Percentiles rank a stretch among this genome's conserved stretches.
These are phyloP conservation scores for Plasmodium fragile DNA, from an alignment of 169 alveolate species.

Conservation along the genomic window DNA sequence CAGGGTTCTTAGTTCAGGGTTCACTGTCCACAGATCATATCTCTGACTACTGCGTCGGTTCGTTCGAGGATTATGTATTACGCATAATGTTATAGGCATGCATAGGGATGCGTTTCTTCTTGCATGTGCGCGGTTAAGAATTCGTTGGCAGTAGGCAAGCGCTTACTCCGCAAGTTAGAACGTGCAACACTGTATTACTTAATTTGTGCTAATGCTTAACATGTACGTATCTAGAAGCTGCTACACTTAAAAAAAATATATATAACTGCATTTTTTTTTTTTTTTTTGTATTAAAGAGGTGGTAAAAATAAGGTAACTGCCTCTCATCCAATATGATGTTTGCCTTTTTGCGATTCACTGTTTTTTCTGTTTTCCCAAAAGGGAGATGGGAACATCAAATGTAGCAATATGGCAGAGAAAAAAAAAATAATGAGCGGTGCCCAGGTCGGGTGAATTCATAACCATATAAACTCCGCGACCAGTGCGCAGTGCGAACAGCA, in stretches of 20 bases:
- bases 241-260: background rate
- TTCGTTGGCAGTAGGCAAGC: background rate
- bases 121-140: background rate
- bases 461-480: background rate
- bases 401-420: background rate
- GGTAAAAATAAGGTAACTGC: background rate
- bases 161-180: background rate
- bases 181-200: background rate
- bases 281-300: background rate
- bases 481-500: background rate
- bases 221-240: background rate
- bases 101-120: background rate
- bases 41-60: background rate
- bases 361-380: constrained; percentile 1
- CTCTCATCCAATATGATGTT: background rate
- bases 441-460: background rate
- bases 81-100: background rate
- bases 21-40: background rate
- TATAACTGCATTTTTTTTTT: background rate
- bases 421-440: background rate
- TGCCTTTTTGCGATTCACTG: background rate
- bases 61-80: background rate
- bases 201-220: background rate
- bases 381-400: background rate
- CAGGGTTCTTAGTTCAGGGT: background rate